A percentile compares a stretch with the other conserved stretches of the same genome.
These are phyloP conservation scores for Teunomyces barrocoloradensis DNA, from an alignment of 805 yeast species.

Conservation along the genomic window DNA sequence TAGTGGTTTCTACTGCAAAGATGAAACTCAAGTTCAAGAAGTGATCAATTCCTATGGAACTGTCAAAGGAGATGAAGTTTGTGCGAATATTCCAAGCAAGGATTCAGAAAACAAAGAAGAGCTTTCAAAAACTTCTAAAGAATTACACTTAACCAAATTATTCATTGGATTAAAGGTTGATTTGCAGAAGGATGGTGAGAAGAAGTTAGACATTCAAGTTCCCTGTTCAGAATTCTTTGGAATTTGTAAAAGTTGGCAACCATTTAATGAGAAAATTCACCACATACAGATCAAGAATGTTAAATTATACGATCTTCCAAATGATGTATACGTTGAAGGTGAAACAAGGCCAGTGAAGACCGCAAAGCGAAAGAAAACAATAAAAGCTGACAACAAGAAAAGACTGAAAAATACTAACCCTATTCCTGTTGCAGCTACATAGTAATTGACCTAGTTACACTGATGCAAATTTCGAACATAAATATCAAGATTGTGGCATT, in stretches of 20 bases:
- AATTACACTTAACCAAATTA: constrained; percentile 66
- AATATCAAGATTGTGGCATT: background rate
- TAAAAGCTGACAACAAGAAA: constrained; percentile 14
- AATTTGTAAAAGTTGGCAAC: constrained; percentile 70
- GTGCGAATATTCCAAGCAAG: constrained; percentile 14
- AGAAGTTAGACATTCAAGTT: constrained; percentile 76
- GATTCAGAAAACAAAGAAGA: constrained; percentile 20
- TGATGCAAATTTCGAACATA: background rate
- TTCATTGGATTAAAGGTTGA: constrained; percentile 73
- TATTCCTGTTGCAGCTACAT: constrained; percentile 1
- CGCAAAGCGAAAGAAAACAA: constrained; percentile 34
- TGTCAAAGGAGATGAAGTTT: constrained; percentile 48
- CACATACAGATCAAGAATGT: constrained; percentile 69
- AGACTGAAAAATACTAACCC: constrained; percentile 22
- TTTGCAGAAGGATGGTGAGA: constrained; percentile 48
- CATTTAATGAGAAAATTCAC: constrained; percentile 59
- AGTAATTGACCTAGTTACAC: background rate
- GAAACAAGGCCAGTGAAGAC: constrained; percentile 71
- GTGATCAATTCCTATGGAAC: constrained; percentile 66
- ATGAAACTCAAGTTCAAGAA: constrained; percentile 45
- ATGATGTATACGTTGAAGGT: constrained; percentile 74
- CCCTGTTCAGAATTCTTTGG: constrained; percentile 89
- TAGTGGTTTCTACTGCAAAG: constrained; percentile 39
- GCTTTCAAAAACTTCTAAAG: constrained; percentile 19
- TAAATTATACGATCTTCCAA: constrained; percentile 77